Percentiles rank a stretch among this genome's conserved stretches.
Conservation (phyloP, 441 rosid species). For the Iberis amara region DNA sequence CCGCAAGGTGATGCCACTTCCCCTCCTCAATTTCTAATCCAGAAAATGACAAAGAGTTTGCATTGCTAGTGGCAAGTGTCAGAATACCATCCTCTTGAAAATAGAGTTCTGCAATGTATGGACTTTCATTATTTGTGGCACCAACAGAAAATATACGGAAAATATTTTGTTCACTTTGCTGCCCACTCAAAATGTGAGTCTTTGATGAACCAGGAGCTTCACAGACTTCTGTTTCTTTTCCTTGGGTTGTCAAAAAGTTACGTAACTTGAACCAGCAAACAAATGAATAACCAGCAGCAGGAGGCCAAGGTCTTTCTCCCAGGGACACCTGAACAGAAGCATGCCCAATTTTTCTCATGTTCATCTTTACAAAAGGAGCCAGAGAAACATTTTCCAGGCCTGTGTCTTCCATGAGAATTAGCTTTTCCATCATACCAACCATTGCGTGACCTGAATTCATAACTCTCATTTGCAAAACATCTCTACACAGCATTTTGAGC, state of each 20-base stretch:
- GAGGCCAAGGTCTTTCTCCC: slow-evolving; percentile 95
- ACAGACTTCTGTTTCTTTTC: slow-evolving; percentile 47
- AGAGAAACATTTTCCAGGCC: slow-evolving; percentile 56
- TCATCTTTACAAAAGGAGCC: slow-evolving; percentile 84
- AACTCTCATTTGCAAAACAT: slow-evolving; percentile 66
- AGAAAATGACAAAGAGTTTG: slow-evolving; percentile 78
- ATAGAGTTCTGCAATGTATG: slow-evolving; percentile 78
- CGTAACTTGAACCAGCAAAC: slow-evolving; percentile 84
- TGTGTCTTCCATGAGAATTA: slow-evolving; percentile 68
- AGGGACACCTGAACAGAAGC: slow-evolving; percentile 85
- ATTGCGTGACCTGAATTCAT: slow-evolving; percentile 61
- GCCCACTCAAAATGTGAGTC: slow-evolving; percentile 37
- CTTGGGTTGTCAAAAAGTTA: slow-evolving; percentile 57
- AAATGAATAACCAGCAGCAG: slow-evolving; percentile 92
- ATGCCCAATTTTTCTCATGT: slow-evolving; percentile 78
- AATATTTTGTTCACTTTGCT: slow-evolving; percentile 47
- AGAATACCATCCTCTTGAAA: slow-evolving; percentile 85
- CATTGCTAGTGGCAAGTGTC: slow-evolving; percentile 92
- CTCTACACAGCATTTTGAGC: slow-evolving; percentile 66
- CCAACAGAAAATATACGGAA: slow-evolving; percentile 91
- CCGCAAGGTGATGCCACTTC: slow-evolving; percentile 98
- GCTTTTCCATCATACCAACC: slow-evolving; percentile 77
- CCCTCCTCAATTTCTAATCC: slow-evolving; percentile 86
- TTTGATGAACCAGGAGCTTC: slow-evolving; percentile 45
- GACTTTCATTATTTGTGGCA: slow-evolving; percentile 53